Evolutionary conservation across 163 green algal species (phyloP).

Genomic region (Prototheca wickerhamii): DNA sequence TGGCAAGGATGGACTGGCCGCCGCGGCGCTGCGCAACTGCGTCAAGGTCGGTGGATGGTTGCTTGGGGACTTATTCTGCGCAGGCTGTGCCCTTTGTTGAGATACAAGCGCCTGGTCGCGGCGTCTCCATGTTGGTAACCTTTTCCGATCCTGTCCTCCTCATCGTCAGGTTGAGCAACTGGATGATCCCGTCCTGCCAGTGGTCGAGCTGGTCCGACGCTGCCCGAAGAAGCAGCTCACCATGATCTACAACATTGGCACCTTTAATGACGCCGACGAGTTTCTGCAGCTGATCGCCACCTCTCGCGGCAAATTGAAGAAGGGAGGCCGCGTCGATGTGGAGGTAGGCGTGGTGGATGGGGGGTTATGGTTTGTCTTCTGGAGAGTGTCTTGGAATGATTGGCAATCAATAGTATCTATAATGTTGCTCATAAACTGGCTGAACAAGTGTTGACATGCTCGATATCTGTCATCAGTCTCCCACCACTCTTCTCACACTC

Average conservation of each 20-base stretch:
- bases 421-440: neutral
- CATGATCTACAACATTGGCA: conserved; percentile 73
- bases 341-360: neutral
- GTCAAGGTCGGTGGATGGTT: conserved; percentile 52
- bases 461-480: neutral
- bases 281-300: conserved; percentile 83
- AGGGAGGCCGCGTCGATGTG: conserved; percentile 56
- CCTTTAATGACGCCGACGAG: conserved; percentile 56
- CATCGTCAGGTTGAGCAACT: conserved; percentile 63
- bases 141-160: neutral
- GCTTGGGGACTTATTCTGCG: neutral
- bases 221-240: conserved; percentile 79
- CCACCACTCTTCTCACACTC: too few relatives aligned
- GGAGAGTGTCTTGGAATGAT: too few relatives aligned
- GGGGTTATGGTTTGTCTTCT: neutral
- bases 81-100: neutral
- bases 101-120: too few relatives aligned
- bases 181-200: conserved; percentile 63
- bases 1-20: conserved; percentile 44
- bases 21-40: conserved; percentile 75
- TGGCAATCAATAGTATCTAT: neutral
- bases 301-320: conserved; percentile 73
- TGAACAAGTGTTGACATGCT: neutral
- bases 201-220: conserved; percentile 78
- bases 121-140: too few relatives aligned